These are phyloP conservation scores for Basidiobolus meristosporus DNA, from an alignment of 371 early-diverging fungal genomes.

Conservation along the genomic window DNA sequence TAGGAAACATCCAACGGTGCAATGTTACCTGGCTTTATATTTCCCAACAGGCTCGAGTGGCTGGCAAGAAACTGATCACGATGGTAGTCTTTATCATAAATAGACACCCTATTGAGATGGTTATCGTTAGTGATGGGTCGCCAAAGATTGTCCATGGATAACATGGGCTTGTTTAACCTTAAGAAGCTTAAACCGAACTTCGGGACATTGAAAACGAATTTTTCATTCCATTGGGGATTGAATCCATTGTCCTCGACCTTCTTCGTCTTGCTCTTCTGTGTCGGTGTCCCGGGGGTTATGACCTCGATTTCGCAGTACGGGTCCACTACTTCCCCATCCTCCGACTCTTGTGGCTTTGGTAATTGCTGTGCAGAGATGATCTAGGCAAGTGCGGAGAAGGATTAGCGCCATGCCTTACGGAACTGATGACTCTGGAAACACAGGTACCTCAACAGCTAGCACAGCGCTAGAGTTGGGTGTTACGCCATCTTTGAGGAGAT, in stretches of 20 bases:
- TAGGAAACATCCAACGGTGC: no score
- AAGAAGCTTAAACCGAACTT: slow-evolving; percentile 27
- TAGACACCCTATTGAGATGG: no score
- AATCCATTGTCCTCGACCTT: slow-evolving; percentile 21
- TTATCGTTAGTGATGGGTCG: no score
- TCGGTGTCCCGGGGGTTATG: slow-evolving; percentile 7
- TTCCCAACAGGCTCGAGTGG: no score
- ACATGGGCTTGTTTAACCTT: no score
- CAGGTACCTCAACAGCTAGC: slow-evolving; percentile 1
- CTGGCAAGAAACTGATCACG: no score
- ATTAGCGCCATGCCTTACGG: background rate
- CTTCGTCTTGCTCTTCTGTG: slow-evolving; percentile 13
- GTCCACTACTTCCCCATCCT: slow-evolving; percentile 25
- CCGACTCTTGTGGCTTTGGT: slow-evolving; percentile 25
- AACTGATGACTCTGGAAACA: background rate
- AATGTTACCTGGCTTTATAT: no score
- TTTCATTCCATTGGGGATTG: slow-evolving; percentile 37
- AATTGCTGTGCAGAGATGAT: slow-evolving; percentile 39
- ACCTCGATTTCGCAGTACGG: slow-evolving; percentile 24
- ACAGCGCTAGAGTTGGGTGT: background rate
- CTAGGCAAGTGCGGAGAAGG: slow-evolving; percentile 4
- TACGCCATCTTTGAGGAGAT: background rate
- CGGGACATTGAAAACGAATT: slow-evolving; percentile 19
- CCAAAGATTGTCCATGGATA: no score
- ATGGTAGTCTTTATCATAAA: no score